Evolutionary conservation across 1,284 basidiomycete species (phyloP).

Genomic region (Fomitopsis betulina): DNA sequence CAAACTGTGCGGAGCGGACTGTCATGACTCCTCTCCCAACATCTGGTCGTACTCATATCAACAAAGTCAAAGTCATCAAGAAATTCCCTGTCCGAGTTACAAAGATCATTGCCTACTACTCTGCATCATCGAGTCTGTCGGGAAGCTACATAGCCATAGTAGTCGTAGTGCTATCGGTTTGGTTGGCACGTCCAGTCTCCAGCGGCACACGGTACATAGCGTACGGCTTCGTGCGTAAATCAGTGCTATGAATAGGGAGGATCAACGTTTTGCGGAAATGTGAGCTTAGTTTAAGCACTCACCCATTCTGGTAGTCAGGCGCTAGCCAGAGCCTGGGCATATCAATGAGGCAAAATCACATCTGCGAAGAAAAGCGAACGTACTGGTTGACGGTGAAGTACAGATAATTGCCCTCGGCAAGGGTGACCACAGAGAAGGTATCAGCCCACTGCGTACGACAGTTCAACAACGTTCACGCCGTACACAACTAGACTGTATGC

Average conservation of each 20-base stretch:
- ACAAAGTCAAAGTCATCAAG: too few relatives aligned
- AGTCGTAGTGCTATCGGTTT: slow-evolving; percentile 1
- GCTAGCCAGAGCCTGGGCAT: slow-evolving; percentile 16
- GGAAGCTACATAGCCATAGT: too few relatives aligned
- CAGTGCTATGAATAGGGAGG: not conserved
- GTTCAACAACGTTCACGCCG: not conserved
- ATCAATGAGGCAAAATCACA: not conserved
- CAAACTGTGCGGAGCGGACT: too few relatives aligned
- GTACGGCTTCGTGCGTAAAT: slow-evolving; percentile 13
- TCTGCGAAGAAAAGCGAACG: not conserved
- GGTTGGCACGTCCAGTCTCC: slow-evolving; percentile 7
- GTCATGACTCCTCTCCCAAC: too few relatives aligned
- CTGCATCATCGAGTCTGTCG: too few relatives aligned
- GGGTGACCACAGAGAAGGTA: slow-evolving; percentile 13
- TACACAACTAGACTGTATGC: not conserved
- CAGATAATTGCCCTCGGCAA: slow-evolving; percentile 11
- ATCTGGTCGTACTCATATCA: too few relatives aligned
- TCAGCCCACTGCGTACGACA: slow-evolving; percentile 13
- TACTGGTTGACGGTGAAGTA: slow-evolving; percentile 18
- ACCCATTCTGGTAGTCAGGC: slow-evolving; percentile 21
- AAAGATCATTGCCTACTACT: too few relatives aligned
- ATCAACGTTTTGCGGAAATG: not conserved
- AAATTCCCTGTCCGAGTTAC: too few relatives aligned
- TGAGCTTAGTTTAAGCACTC: not conserved
- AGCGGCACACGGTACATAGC: slow-evolving; percentile 11